Evolutionary conservation across 768 basidiomycete species (phyloP).

Genomic region (Hygrophorus russula): DNA sequence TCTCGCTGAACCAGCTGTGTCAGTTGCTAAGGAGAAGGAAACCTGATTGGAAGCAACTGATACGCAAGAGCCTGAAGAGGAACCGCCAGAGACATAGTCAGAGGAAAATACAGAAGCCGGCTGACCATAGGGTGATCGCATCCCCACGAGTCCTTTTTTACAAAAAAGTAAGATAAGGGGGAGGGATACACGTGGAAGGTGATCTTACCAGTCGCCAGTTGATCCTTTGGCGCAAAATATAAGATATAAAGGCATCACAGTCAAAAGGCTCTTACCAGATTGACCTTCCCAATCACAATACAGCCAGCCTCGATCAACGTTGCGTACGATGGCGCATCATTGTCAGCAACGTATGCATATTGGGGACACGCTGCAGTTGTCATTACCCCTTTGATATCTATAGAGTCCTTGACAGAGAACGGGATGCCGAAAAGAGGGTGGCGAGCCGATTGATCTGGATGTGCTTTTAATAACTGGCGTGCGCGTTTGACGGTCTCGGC

Average conservation of each 20-base stretch:
- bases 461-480: slow-evolving; percentile 1
- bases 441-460: slow-evolving; percentile 5
- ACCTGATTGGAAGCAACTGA: slow-evolving; percentile 6
- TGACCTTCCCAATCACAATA: slow-evolving; percentile 4
- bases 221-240: too few species aligned
- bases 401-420: slow-evolving; percentile 6
- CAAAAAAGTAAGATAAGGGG: neutral
- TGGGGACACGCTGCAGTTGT: slow-evolving; percentile 5
- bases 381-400: slow-evolving; percentile 6
- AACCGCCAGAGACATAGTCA: slow-evolving; percentile 5
- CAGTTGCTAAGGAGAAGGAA: slow-evolving; percentile 6
- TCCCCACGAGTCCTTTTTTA: slow-evolving; percentile 4
- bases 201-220: neutral
- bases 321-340: slow-evolving; percentile 5
- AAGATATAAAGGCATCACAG: neutral
- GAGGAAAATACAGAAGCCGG: slow-evolving; percentile 4
- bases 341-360: slow-evolving; percentile 4
- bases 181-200: neutral
- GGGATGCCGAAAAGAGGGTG: slow-evolving; percentile 6
- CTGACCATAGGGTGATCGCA: slow-evolving; percentile 6
- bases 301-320: slow-evolving; percentile 5
- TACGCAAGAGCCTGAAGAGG: slow-evolving; percentile 6
- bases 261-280: neutral
- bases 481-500: neutral
- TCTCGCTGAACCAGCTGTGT: slow-evolving; percentile 6